A percentile compares a stretch with the other conserved stretches of the same genome.
phyloP scores from a whole-genome alignment of 1,284 basidiomycete species.

The Trichosporon coremiiforme region DNA sequence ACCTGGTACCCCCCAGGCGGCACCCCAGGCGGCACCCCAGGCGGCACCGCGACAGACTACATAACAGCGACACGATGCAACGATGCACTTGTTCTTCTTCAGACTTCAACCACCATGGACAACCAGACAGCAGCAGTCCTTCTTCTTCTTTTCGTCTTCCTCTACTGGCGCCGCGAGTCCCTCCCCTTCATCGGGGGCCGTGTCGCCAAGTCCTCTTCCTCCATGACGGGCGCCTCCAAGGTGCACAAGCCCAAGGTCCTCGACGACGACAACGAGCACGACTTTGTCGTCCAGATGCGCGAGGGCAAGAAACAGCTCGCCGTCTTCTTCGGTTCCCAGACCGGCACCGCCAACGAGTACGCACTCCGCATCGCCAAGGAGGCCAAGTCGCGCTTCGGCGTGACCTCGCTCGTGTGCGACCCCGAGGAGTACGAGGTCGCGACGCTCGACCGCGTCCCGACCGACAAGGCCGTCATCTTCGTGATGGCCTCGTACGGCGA shows the following conservation, averaged over 20 bases:
- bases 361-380: conserved; percentile 90
- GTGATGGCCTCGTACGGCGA: conserved; percentile 98
- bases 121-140: conserved; percentile 2
- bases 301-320: conserved; percentile 78
- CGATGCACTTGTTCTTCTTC: not conserved
- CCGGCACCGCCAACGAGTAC: conserved; percentile 93
- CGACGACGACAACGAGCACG: conserved; percentile 15
- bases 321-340: conserved; percentile 97
- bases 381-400: conserved; percentile 87
- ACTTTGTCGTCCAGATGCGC: conserved; percentile 15
- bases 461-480: conserved; percentile 77
- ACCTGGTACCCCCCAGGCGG: not conserved
- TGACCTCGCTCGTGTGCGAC: conserved; percentile 89
- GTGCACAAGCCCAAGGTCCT: not conserved
- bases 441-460: conserved; percentile 85
- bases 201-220: not conserved
- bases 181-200: conserved; percentile 11
- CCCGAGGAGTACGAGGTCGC: conserved; percentile 98
- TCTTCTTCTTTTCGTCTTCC: not conserved
- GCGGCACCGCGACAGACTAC: not conserved
- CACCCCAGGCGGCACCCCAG: not conserved
- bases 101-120: conserved; percentile 3
- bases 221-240: not conserved
- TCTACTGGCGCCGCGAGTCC: conserved; percentile 10
- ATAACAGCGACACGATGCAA: not conserved